phyloP scores from a whole-genome alignment of 257 asterid species.

The Plantago major region DNA sequence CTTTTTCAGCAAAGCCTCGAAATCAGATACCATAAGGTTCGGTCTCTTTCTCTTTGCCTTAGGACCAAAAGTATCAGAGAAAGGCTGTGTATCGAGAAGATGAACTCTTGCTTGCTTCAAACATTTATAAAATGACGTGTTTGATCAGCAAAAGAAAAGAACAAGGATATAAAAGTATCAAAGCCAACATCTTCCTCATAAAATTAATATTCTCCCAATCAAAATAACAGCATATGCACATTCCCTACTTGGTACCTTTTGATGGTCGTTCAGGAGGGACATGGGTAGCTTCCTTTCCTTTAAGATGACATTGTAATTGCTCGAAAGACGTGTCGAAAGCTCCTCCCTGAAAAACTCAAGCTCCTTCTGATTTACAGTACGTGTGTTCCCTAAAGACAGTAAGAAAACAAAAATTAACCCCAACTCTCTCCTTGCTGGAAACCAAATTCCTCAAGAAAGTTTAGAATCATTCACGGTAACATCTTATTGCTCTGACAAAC shows the following conservation, averaged over 20 bases:
- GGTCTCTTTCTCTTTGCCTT: constrained; percentile 87
- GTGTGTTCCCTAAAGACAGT: constrained; percentile 61
- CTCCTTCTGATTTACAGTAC: constrained; percentile 77
- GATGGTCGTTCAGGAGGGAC: constrained; percentile 85
- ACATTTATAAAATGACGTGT: constrained; percentile 15
- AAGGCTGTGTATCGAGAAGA: constrained; percentile 86
- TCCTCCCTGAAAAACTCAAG: constrained; percentile 87
- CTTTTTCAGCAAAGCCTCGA: constrained; percentile 64
- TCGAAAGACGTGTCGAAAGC: constrained; percentile 64
- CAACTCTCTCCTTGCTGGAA: neutral
- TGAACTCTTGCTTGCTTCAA: constrained; percentile 90
- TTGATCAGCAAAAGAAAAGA: constrained; percentile 3
- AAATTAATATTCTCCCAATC: neutral
- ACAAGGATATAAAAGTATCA: constrained; percentile 8
- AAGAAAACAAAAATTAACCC: neutral
- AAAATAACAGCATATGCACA: too few relatives aligned
- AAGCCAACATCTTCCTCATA: neutral
- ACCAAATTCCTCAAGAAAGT: too few relatives aligned
- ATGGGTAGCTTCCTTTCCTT: constrained; percentile 88
- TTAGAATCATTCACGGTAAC: too few relatives aligned
- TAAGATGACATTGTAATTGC: constrained; percentile 75
- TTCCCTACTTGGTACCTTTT: constrained; percentile 51
- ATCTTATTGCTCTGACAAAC: too few relatives aligned
- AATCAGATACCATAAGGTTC: constrained; percentile 61
- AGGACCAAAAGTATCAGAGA: constrained; percentile 85